Percentiles rank a stretch among this genome's conserved stretches.
Conservation (phyloP, 306 rosid genomes). For the Citrullus amarus region DNA sequence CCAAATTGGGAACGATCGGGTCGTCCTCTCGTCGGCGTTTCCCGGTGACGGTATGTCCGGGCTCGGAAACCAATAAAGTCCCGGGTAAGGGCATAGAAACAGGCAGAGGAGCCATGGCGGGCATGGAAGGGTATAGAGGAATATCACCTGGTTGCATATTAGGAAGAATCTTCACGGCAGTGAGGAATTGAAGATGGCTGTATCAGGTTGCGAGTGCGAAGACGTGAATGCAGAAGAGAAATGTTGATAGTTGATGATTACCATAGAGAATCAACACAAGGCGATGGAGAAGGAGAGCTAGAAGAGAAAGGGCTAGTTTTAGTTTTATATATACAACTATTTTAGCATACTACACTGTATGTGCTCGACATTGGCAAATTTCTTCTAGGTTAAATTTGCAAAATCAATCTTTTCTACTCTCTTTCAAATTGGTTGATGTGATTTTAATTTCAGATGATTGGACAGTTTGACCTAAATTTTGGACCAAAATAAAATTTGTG, state of each 20-base stretch:
- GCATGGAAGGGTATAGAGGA: conserved; percentile 43
- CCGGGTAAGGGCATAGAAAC: conserved; percentile 15
- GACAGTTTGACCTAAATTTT: too few relatives aligned
- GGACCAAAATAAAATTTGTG: too few relatives aligned
- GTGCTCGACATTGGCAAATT: not conserved
- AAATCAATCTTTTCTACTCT: too few relatives aligned
- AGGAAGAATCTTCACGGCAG: not conserved
- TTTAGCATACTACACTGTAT: not conserved
- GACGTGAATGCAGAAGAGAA: not conserved
- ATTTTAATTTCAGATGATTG: too few relatives aligned
- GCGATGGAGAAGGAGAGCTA: not conserved
- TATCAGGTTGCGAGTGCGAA: not conserved
- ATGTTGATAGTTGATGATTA: not conserved
- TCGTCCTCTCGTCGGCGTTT: conserved; percentile 84
- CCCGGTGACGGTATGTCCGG: conserved; percentile 15
- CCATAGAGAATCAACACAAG: not conserved
- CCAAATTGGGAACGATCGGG: conserved; percentile 14
- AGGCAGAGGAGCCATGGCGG: conserved; percentile 17
- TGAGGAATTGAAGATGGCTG: not conserved
- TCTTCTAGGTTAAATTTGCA: not conserved
- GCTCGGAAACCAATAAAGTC: conserved; percentile 20
- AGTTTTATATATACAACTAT: not conserved
- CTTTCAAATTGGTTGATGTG: too few relatives aligned
- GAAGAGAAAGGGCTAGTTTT: not conserved
- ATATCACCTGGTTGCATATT: conserved; percentile 52